phyloP scores from a whole-genome alignment of 2,329 filamentous ascomycete genomes.

The Fusarium sp. region DNA sequence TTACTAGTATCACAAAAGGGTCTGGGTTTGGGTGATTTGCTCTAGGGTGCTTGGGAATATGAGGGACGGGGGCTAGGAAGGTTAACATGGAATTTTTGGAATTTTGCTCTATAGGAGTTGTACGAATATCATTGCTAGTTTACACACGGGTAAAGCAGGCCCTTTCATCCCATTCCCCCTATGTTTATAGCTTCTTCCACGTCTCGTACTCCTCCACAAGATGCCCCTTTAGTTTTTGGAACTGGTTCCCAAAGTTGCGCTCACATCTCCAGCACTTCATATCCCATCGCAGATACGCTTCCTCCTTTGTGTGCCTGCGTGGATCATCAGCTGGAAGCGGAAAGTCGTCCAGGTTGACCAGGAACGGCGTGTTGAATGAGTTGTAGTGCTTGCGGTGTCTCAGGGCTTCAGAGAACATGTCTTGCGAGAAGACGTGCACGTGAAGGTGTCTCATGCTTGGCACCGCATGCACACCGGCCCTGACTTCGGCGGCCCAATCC shows the following conservation, averaged over 20 bases:
- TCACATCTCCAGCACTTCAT: slow-evolving; percentile 89
- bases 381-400: slow-evolving; percentile 92
- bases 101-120: slow-evolving; percentile 25
- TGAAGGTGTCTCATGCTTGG: slow-evolving; percentile 95
- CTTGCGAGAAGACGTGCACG: slow-evolving; percentile 85
- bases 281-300: slow-evolving; percentile 71
- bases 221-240: slow-evolving; percentile 80
- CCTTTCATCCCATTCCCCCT: slow-evolving; percentile 11
- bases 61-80: slow-evolving; percentile 1
- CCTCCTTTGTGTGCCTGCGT: slow-evolving; percentile 66
- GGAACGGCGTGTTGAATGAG: slow-evolving; percentile 87
- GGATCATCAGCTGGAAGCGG: slow-evolving; percentile 75
- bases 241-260: slow-evolving; percentile 77
- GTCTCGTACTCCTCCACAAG: slow-evolving; percentile 77
- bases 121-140: slow-evolving; percentile 22
- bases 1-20: slow-evolving; percentile 4
- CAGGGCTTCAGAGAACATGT: slow-evolving; percentile 78
- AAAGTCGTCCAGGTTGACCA: slow-evolving; percentile 82
- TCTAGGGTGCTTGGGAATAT: slow-evolving; percentile 1
- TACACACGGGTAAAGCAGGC: slow-evolving; percentile 29
- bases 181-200: slow-evolving; percentile 73
- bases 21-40: neutral
- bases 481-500: slow-evolving; percentile 81
- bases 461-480: slow-evolving; percentile 83
- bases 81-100: slow-evolving; percentile 11